phyloP scores from a whole-genome alignment of 2,329 filamentous ascomycete species.

The Aspergillus costaricaensis region DNA sequence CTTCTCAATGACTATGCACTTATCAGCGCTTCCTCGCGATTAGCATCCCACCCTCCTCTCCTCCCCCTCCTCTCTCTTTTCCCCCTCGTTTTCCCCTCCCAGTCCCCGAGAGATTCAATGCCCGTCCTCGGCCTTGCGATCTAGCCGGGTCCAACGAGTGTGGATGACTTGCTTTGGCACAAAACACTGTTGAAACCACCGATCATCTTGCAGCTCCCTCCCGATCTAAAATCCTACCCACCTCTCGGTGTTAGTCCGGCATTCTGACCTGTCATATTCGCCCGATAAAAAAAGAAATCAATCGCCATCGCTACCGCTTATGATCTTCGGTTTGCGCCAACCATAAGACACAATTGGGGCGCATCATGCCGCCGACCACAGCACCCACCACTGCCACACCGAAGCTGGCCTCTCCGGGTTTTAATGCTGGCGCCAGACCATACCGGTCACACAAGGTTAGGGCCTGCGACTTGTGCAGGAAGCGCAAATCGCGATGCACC shows the following conservation, averaged over 20 bases:
- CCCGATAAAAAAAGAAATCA: neutral
- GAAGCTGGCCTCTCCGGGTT: slow-evolving; percentile 37
- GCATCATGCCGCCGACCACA: slow-evolving; percentile 37
- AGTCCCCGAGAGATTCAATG: neutral
- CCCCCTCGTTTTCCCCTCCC: too few species aligned
- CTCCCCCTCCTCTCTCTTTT: too few species aligned
- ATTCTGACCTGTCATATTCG: neutral
- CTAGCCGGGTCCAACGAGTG: neutral
- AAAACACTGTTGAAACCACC: neutral
- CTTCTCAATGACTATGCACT: neutral
- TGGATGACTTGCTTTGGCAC: neutral
- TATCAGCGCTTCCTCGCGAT: neutral
- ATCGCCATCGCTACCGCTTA: neutral
- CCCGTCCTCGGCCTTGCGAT: neutral
- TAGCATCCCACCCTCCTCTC: neutral
- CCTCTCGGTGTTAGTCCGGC: neutral
- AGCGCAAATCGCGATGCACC: slow-evolving; percentile 63
- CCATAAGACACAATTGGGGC: slow-evolving; percentile 6
- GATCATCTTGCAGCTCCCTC: neutral
- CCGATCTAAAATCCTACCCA: neutral
- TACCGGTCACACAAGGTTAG: slow-evolving; percentile 64
- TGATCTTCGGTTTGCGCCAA: neutral
- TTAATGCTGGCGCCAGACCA: slow-evolving; percentile 52
- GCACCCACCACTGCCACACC: slow-evolving; percentile 32
- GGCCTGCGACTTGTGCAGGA: slow-evolving; percentile 62